phyloP scores from a whole-genome alignment of 2,329 filamentous ascomycete species.

The Orbilia brochopaga region DNA sequence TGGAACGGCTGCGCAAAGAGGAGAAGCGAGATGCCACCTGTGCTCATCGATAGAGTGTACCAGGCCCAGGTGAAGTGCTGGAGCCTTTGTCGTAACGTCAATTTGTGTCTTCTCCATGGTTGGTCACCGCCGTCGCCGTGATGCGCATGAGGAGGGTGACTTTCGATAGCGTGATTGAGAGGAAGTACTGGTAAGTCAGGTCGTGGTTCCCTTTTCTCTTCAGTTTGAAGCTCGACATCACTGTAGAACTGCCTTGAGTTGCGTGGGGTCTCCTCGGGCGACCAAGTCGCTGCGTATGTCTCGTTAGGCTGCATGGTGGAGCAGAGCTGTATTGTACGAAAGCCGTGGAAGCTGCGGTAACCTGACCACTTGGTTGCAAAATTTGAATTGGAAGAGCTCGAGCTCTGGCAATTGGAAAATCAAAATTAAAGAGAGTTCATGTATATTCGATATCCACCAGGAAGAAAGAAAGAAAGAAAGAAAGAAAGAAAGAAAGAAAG shows the following conservation, averaged over 20 bases:
- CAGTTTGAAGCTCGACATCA: slow-evolving; percentile 19
- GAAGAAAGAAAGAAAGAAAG: slow-evolving; percentile 12
- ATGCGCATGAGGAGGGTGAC: not conserved
- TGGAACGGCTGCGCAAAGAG: slow-evolving; percentile 68
- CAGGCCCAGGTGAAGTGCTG: slow-evolving; percentile 73
- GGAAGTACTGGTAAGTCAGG: not conserved
- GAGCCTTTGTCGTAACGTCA: slow-evolving; percentile 60
- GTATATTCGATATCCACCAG: not conserved
- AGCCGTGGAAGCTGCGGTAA: slow-evolving; percentile 3
- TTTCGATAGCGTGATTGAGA: not conserved
- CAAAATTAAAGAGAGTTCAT: not conserved
- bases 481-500: slow-evolving; percentile 31
- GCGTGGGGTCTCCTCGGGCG: slow-evolving; percentile 41
- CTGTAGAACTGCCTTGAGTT: slow-evolving; percentile 40
- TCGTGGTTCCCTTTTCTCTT: slow-evolving; percentile 17
- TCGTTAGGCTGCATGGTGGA: slow-evolving; percentile 36
- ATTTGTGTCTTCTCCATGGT: slow-evolving; percentile 43
- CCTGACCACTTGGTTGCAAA: slow-evolving; percentile 16
- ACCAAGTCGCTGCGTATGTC: slow-evolving; percentile 32
- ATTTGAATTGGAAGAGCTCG: not conserved
- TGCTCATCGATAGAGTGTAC: slow-evolving; percentile 78
- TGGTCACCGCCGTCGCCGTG: slow-evolving; percentile 7
- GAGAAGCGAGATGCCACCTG: slow-evolving; percentile 71
- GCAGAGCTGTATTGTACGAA: not conserved
- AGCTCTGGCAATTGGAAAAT: not conserved